Conservation (phyloP, 768 basidiomycete species). For the Mycena capillaripes region DNA sequence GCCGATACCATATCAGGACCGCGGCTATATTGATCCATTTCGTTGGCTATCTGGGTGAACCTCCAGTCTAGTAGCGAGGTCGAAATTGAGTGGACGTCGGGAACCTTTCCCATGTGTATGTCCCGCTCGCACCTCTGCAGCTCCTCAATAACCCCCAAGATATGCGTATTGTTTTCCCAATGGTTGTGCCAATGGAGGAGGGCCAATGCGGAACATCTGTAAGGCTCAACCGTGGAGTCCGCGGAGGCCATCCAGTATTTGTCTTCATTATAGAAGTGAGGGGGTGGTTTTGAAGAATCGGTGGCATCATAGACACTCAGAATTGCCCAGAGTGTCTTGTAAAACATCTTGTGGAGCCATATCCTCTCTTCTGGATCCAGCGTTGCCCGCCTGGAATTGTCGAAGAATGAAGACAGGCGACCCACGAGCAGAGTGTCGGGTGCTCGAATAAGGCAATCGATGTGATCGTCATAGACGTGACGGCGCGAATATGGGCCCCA, state of each 20-base stretch:
- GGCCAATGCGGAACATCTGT: not conserved
- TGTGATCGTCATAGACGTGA: not conserved
- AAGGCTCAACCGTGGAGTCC: not conserved
- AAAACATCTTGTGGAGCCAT: not conserved
- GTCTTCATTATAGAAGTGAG: not conserved
- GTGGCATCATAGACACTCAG: not conserved
- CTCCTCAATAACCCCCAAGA: not conserved
- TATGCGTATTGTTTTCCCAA: not conserved
- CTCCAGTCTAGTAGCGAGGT: not conserved
- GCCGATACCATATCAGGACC: not conserved
- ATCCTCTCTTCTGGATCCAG: not conserved
- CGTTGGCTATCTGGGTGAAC: not conserved
- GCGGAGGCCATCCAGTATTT: not conserved
- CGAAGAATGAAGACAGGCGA: constrained; percentile 9
- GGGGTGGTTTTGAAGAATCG: not conserved
- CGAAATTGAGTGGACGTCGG: not conserved
- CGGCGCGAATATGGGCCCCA: not conserved
- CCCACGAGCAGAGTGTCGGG: not conserved
- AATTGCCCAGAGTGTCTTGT: constrained; percentile 9
- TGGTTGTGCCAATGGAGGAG: not conserved
- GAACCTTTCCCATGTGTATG: not conserved
- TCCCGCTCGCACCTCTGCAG: not conserved
- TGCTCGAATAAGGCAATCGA: not conserved
- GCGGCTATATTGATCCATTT: not conserved
- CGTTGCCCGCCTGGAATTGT: not conserved